Evolutionary conservation across 2,329 filamentous ascomycete genomes (phyloP).

Genomic region (Colletotrichum lini): DNA sequence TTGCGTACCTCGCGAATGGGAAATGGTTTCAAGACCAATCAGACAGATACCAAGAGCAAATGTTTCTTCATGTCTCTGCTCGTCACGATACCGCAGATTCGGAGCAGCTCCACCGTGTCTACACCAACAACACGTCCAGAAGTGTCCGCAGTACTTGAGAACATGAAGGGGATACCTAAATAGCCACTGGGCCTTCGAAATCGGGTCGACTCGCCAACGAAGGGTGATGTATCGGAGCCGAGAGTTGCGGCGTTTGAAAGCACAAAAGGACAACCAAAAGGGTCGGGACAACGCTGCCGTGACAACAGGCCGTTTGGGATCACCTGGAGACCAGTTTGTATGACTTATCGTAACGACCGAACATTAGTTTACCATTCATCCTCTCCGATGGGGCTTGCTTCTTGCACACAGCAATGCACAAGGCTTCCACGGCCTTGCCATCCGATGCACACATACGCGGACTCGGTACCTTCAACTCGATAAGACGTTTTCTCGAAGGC

Average conservation of each 20-base stretch:
- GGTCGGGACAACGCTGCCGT: slow-evolving; percentile 11
- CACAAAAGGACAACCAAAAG: neutral
- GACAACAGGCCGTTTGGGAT: slow-evolving; percentile 7
- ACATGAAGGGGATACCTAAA: neutral
- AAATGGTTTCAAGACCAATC: slow-evolving; percentile 4
- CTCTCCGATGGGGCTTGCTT: too few relatives aligned
- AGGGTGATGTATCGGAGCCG: neutral
- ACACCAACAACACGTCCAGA: neutral
- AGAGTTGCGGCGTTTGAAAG: neutral
- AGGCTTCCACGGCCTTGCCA: neutral
- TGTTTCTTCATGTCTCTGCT: slow-evolving; percentile 22
- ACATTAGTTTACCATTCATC: neutral
- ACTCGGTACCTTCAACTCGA: neutral
- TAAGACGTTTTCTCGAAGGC: too few relatives aligned
- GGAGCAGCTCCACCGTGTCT: neutral
- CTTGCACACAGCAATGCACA: neutral
- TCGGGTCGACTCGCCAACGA: neutral
- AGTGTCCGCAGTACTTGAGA: neutral
- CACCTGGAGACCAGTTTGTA: neutral
- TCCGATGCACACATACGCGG: neutral
- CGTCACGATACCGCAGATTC: slow-evolving; percentile 8
- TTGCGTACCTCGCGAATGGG: slow-evolving; percentile 12
- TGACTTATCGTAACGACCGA: neutral
- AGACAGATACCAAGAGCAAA: slow-evolving; percentile 5
- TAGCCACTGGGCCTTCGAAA: neutral